Base-by-base conservation (phyloP, 257 asterid genomes). In the Nicotiana attenuata region DNA sequence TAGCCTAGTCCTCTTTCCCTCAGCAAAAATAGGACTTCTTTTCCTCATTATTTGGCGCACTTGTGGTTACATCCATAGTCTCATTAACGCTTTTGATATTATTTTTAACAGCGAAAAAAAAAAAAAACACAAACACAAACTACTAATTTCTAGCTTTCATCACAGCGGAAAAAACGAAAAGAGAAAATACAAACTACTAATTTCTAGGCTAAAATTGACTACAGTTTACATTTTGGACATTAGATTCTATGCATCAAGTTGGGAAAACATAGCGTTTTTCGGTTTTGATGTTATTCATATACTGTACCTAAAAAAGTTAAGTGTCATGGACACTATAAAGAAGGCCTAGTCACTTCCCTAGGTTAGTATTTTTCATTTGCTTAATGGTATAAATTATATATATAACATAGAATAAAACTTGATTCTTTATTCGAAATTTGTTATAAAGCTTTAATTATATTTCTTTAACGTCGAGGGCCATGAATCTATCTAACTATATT, bases 1-100 rank as follows among this genome's bases (percentile, higher is more conserved):
- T 75, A 75, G 80, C 80, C 80, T 50, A 80, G 65, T 80, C 87
- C 68, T 80, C 3, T 83, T 87, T 77, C 22, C 28, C 83, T 47
- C 82, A 64, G 41, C 66, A 38, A 35, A 75, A 82, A 81, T 66
- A 61, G 47, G 85, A 77, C 80, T 50, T 75, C 5, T 80, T 53
- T 17, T 76, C 80, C 89, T 83, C 35, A 5, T 82, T 83, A 77
- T 85, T 45, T 56, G 89, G 85, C 80, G 47, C 82, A 85, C 82
- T 78, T 65, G 81, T 88, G 85, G 90, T 84, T 84, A 69, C 31
- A 83, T 20, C 82, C 81, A 10, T 20, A 45, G 7, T 71, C 78
- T 57, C 24, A 57, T 57, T 19, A 19, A 57, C 24, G 26, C 26
- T 71, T 26, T 64, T 71, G 38, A 75, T 75, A 38, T 50, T 50